These are phyloP conservation scores for Moesziomyces sp. DNA, from an alignment of 1,284 basidiomycete species.

Conservation along the genomic window DNA sequence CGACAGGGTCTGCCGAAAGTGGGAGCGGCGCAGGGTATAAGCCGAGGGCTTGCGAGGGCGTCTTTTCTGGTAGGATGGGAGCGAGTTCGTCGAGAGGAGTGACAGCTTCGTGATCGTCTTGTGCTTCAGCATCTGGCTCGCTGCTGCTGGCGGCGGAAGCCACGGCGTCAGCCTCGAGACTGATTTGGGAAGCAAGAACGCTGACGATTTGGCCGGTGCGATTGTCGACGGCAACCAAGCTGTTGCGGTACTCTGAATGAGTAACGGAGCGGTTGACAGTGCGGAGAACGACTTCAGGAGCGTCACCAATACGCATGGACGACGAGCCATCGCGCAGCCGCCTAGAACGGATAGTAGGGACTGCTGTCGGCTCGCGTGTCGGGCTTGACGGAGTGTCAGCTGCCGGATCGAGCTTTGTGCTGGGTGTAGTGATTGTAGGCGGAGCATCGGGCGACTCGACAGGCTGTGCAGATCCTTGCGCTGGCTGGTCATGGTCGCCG, in stretches of 20 bases:
- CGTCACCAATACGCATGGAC: constrained; percentile 11
- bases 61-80: constrained; percentile 1
- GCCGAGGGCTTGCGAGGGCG: not conserved
- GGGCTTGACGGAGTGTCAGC: not conserved
- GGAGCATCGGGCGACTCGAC: too few relatives aligned
- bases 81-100: constrained; percentile 27
- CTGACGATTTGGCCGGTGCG: constrained; percentile 52
- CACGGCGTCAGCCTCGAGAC: constrained; percentile 6
- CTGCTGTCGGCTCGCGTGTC: not conserved
- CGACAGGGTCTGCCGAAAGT: not conserved
- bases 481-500: not conserved
- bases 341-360: constrained; percentile 8
- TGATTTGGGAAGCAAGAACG: constrained; percentile 48
- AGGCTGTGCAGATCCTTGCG: too few relatives aligned
- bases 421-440: too few relatives aligned
- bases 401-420: too few relatives aligned
- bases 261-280: constrained; percentile 1
- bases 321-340: constrained; percentile 20
- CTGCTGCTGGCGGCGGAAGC: constrained; percentile 1
- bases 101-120: constrained; percentile 16
- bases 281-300: constrained; percentile 11
- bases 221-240: constrained; percentile 56
- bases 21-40: not conserved
- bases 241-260: constrained; percentile 41
- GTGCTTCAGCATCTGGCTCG: constrained; percentile 1